Percentiles rank a stretch among this genome's conserved stretches.
These are phyloP conservation scores for Salpingoeca rosetta DNA, from an alignment of 78 protist genomes.

Conservation along the genomic window DNA sequence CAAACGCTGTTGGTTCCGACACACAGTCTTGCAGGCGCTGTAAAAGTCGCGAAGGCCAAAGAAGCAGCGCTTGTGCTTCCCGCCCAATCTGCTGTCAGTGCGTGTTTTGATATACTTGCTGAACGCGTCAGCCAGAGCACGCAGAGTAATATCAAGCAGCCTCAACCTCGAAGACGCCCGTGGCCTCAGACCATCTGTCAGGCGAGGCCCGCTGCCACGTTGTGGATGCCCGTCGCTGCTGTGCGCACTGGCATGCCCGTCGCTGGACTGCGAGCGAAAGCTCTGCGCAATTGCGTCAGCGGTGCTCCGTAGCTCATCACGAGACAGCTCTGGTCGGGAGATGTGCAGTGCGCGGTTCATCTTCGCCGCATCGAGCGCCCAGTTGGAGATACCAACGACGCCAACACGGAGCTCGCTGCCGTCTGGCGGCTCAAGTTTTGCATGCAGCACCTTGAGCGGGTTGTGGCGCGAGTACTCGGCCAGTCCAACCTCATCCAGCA, in stretches of 20 bases:
- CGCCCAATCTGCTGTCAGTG: no score
- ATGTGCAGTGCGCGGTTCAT: slow-evolving; percentile 40
- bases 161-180: no score
- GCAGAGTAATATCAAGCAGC: no score
- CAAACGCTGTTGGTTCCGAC: not conserved
- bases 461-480: slow-evolving; percentile 37
- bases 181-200: no score
- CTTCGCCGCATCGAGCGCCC: slow-evolving; percentile 63
- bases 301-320: slow-evolving; percentile 37
- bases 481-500: slow-evolving; percentile 60
- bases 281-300: no score
- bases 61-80: slow-evolving; percentile 31
- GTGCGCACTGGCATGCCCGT: not conserved
- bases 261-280: not conserved
- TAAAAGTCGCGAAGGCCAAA: slow-evolving; percentile 56
- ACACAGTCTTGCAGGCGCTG: not conserved
- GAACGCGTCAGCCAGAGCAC: no score
- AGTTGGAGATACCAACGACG: slow-evolving; percentile 60
- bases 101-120: not conserved
- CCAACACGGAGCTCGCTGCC: slow-evolving; percentile 26
- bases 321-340: slow-evolving; percentile 16
- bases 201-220: no score
- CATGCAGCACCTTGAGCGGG: slow-evolving; percentile 59
- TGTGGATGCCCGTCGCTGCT: not conserved
- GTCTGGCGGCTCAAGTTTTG: not conserved